Evolutionary conservation across 352 stramenopile species (phyloP), one percentile per base, ranked within the genome.

Genomic region (Pythium myriotylum): DNA sequence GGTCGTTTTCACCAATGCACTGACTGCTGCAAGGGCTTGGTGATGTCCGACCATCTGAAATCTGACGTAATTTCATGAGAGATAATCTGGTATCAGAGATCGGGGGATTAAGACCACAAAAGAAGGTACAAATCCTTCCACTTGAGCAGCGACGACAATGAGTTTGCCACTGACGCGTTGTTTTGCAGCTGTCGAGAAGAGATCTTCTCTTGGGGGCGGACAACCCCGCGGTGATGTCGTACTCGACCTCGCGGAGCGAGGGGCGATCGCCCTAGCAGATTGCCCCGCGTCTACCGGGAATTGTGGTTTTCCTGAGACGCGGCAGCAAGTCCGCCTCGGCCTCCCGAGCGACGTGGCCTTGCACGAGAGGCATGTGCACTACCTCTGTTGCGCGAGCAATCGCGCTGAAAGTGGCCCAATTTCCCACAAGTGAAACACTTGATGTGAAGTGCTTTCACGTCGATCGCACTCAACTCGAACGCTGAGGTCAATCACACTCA

Each of bases 201-300:
- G n/a, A n/a, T n/a, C n/a, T n/a, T n/a, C n/a, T n/a, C n/a, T n/a
- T n/a, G n/a, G n/a, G n/a, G n/a, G n/a, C n/a, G n/a, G n/a, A n/a
- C n/a, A n/a, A n/a, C n/a, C n/a, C n/a, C n/a, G n/a, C n/a, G n/a
- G n/a, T n/a, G n/a, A n/a, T n/a, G n/a, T n/a, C n/a, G n/a, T n/a
- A n/a, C n/a, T n/a, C n/a, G n/a, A n/a, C n/a, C n/a, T n/a, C n/a
- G n/a, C n/a, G 46, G 62, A 22, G 45, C 60, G 56, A 41, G 22
- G 52, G 59, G 42, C 32, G 14, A n/a, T 51, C 59, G 32, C 54
- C 52, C 56, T 52, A 70, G 64, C 59, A 68, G 60, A 63, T 46
- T 43, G 45, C 48, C 55, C 51, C 52, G 64, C 57, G 45, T 61
- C 65, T 73, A 73, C 57, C 62, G 60, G 61, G 62, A 42, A 41